Percentiles rank a stretch among this genome's conserved stretches.
Evolutionary conservation across 805 yeast species (phyloP).

Genomic region (Yamadazyma ubonensis): DNA sequence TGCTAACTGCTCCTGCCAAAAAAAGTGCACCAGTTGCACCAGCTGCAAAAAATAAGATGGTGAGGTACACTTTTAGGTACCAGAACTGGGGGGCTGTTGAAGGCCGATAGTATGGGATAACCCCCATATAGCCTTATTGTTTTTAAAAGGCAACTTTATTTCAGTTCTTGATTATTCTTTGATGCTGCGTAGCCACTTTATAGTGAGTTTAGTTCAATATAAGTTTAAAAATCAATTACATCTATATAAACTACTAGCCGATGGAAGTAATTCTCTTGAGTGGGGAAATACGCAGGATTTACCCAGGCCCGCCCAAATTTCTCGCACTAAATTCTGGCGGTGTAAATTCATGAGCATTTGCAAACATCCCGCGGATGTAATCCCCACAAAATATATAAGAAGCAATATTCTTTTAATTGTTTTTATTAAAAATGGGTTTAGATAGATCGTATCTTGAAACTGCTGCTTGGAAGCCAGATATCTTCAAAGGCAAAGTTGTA

Average conservation of each 20-base stretch:
- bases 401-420: background rate
- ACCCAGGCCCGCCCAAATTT: too few relatives aligned
- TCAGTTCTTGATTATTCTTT: background rate
- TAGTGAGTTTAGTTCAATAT: conserved; percentile 5
- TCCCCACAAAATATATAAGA: conserved; percentile 8
- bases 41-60: conserved; percentile 9
- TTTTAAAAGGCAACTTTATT: background rate
- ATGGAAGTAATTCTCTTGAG: too few relatives aligned
- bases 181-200: too few relatives aligned
- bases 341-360: background rate
- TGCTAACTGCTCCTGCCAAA: conserved; percentile 11
- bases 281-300: too few relatives aligned
- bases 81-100: background rate
- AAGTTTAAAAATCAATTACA: too few relatives aligned
- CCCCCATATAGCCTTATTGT: background rate
- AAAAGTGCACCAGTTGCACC: conserved; percentile 13
- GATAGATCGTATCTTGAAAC: conserved; percentile 29
- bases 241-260: too few relatives aligned
- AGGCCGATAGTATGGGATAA: background rate
- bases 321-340: background rate
- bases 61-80: conserved; percentile 2
- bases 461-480: conserved; percentile 51
- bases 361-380: conserved; percentile 7
- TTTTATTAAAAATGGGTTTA: conserved; percentile 19
- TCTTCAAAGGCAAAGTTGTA: conserved; percentile 81